Base-by-base conservation (phyloP, 31 red algal species). In the Porphyra umbilicalis region DNA sequence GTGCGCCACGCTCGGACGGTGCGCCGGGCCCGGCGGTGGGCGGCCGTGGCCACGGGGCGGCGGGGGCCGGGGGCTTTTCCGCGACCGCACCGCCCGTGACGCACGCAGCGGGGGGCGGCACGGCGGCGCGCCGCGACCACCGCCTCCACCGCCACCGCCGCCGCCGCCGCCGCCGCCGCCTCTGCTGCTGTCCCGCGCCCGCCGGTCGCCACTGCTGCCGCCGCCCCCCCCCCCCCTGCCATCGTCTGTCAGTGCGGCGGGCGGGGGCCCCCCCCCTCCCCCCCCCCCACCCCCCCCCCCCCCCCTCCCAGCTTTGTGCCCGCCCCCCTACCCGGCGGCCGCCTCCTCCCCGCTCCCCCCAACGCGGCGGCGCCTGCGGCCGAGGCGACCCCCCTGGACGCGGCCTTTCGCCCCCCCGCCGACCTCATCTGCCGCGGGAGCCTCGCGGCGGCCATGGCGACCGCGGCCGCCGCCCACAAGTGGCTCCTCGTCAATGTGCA, bases 401-500 rank as follows among this genome's bases (percentile, higher is more conserved):
- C 75, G 13, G 32, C 33, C 0, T 77, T 77, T 13, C 32, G 32
- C 29, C 75, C 75, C 31, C 75, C 75, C 36, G 80, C 77, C 25
- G 34, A 84, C 2, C 36, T 76, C 33, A 38, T 79, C 77, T 90
- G 68, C 35, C 39, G 71, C 29, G 88, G 88, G 35, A 39, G 81
- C 9, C 30, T 90, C 29, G 82, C 84, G 33, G 36, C 76, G 6
- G 77, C 85, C 32, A 38, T 46, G 30, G 75, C 79, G n/a, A 13
- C 77, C 1, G 82, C 88, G 18, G 37, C 38, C 29, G 83, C 38
- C 2, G 68, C 84, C 35, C 34, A 76, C 8, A 80, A 84, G 77
- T 92, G 90, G 90, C 34, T 76, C 0, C 81, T 92, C 4, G 76
- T 92, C 25, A 36, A 87, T 31, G 78, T 92, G 10, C 82, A 79